Conservation (phyloP, 805 yeast species). For the Candida chauliodis region DNA sequence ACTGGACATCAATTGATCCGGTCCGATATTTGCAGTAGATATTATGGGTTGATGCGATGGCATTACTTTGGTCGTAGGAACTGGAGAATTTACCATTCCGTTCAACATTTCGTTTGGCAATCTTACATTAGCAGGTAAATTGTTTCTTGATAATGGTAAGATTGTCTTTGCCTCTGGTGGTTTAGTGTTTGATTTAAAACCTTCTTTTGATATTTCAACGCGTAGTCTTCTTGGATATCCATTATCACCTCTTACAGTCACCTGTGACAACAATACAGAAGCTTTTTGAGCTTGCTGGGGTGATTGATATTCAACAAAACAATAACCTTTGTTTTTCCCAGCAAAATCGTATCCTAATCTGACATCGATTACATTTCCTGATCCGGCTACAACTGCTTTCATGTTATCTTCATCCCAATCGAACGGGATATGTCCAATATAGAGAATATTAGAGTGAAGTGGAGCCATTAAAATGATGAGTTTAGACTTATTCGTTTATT, state of each 20-base stretch:
- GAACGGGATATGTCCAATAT: conserved; percentile 62
- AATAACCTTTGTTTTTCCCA: conserved; percentile 62
- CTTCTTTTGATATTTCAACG: conserved; percentile 62
- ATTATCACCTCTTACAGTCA: conserved; percentile 33
- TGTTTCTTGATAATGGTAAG: conserved; percentile 41
- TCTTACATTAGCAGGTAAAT: conserved; percentile 54
- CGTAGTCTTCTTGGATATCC: conserved; percentile 43
- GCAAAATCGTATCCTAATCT: conserved; percentile 57
- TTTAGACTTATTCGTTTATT: not conserved
- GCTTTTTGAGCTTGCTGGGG: conserved; percentile 55
- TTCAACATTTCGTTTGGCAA: conserved; percentile 46
- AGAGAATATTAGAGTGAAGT: conserved; percentile 43
- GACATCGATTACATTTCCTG: conserved; percentile 68
- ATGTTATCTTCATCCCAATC: conserved; percentile 68
- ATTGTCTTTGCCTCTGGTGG: conserved; percentile 39
- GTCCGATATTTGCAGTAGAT: not conserved
- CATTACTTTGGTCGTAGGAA: conserved; percentile 1
- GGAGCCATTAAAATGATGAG: not conserved
- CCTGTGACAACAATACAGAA: conserved; percentile 37
- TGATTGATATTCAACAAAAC: conserved; percentile 56
- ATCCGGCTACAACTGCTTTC: conserved; percentile 62
- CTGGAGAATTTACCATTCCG: conserved; percentile 5
- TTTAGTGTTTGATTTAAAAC: conserved; percentile 35
- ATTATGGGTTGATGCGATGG: not conserved
- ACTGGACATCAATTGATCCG: conserved; percentile 36